Conservation (phyloP, 2,329 filamentous ascomycete genomes). For the Ophiostoma quercus region DNA sequence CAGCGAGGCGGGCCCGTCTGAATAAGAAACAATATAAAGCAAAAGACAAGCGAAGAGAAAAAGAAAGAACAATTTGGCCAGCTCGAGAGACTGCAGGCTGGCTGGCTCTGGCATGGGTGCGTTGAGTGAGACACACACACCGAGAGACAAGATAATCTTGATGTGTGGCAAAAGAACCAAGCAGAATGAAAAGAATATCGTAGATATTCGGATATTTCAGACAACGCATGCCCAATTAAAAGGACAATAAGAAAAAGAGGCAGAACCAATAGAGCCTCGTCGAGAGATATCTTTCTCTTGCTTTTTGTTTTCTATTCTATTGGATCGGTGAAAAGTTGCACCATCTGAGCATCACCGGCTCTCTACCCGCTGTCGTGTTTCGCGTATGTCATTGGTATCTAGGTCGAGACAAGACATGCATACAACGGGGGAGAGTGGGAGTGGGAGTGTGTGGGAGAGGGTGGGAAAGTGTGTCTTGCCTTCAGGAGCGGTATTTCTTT, state of each 20-base stretch:
- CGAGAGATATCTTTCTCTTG: background rate
- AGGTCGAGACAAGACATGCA: background rate
- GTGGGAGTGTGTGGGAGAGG: no score
- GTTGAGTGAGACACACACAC: background rate
- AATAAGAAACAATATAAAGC: background rate
- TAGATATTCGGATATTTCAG: background rate
- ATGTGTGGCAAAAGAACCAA: background rate
- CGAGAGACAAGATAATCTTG: slow-evolving; percentile 9
- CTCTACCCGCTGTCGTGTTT: background rate
- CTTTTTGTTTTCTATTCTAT: background rate
- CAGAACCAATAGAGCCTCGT: background rate
- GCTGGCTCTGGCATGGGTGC: background rate
- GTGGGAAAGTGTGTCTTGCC: background rate
- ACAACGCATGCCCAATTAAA: no score
- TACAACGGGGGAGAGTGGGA: background rate
- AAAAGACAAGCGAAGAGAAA: background rate
- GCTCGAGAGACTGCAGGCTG: no score
- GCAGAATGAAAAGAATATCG: background rate
- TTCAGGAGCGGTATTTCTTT: background rate
- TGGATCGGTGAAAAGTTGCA: no score
- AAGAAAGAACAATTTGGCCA: background rate
- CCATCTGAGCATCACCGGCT: background rate
- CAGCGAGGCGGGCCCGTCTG: background rate
- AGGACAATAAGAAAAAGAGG: background rate
- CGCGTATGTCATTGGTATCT: background rate